phyloP scores from a whole-genome alignment of 2,329 filamentous ascomycete species.

The Pseudogymnoascus sp. region DNA sequence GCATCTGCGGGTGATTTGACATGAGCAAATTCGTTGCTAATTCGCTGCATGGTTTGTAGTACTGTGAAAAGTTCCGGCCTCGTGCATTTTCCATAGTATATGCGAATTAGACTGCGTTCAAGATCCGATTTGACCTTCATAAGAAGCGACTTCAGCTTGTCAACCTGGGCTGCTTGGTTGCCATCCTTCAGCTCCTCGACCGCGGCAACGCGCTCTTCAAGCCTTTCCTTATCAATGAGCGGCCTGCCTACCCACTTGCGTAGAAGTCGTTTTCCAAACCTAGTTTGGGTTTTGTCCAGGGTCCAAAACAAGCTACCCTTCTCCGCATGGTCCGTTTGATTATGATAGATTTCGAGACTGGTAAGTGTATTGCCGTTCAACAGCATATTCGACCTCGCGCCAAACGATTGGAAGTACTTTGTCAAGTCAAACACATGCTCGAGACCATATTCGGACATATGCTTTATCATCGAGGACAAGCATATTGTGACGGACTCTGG shows the following conservation, averaged over 20 bases:
- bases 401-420: slow-evolving; percentile 96
- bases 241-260: slow-evolving; percentile 94
- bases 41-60: slow-evolving; percentile 75
- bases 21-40: slow-evolving; percentile 66
- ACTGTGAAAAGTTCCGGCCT: slow-evolving; percentile 79
- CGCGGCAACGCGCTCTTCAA: slow-evolving; percentile 73
- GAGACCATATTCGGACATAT: slow-evolving; percentile 83
- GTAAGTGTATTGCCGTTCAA: slow-evolving; percentile 91
- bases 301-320: slow-evolving; percentile 95
- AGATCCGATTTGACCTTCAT: slow-evolving; percentile 69
- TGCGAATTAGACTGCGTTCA: slow-evolving; percentile 85
- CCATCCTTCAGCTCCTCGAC: slow-evolving; percentile 77
- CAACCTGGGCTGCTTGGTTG: slow-evolving; percentile 57
- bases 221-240: slow-evolving; percentile 62
- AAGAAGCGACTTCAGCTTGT: slow-evolving; percentile 67
- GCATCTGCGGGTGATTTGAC: slow-evolving; percentile 57
- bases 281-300: slow-evolving; percentile 82
- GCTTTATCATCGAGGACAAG: slow-evolving; percentile 91
- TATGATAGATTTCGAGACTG: slow-evolving; percentile 91
- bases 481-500: slow-evolving; percentile 84
- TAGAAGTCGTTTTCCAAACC: slow-evolving; percentile 78
- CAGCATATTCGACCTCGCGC: slow-evolving; percentile 88
- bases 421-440: slow-evolving; percentile 95
- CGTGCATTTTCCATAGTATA: slow-evolving; percentile 95
- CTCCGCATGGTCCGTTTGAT: slow-evolving; percentile 76